Percentiles rank a stretch among this genome's conserved stretches.
Evolutionary conservation across 768 basidiomycete species (phyloP).

Genomic region (Dacryopinax spathularia): DNA sequence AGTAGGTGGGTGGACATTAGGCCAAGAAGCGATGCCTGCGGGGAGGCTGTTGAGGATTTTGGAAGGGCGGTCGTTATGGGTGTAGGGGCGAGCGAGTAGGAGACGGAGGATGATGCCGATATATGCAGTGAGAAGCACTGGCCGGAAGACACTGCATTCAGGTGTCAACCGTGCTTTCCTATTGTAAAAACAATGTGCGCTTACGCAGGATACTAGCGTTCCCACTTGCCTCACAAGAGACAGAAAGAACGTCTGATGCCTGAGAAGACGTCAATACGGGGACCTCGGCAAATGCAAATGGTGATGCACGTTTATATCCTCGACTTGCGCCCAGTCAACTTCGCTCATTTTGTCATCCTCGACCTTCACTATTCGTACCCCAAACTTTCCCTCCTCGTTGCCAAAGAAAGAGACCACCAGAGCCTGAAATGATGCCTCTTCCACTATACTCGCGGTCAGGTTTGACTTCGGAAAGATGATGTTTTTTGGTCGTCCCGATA

Average conservation of each 20-base stretch:
- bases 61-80: not conserved
- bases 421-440: not conserved
- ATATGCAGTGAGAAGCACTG: not conserved
- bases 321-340: not conserved
- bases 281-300: not conserved
- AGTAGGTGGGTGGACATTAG: not conserved
- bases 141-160: not conserved
- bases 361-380: not conserved
- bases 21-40: not conserved
- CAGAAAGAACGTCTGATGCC: not conserved
- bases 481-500: not conserved
- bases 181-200: not conserved
- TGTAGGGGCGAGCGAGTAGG: not conserved
- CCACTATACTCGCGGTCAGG: not conserved
- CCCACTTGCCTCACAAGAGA: not conserved
- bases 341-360: not conserved
- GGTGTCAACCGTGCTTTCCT: not conserved
- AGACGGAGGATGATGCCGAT: not conserved
- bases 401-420: not conserved
- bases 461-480: not conserved
- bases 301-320: not conserved
- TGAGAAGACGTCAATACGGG: not conserved
- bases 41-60: not conserved
- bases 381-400: not conserved
- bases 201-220: not conserved